These are phyloP conservation scores for Amylocystis lapponica DNA, from an alignment of 768 basidiomycete species.

Conservation along the genomic window DNA sequence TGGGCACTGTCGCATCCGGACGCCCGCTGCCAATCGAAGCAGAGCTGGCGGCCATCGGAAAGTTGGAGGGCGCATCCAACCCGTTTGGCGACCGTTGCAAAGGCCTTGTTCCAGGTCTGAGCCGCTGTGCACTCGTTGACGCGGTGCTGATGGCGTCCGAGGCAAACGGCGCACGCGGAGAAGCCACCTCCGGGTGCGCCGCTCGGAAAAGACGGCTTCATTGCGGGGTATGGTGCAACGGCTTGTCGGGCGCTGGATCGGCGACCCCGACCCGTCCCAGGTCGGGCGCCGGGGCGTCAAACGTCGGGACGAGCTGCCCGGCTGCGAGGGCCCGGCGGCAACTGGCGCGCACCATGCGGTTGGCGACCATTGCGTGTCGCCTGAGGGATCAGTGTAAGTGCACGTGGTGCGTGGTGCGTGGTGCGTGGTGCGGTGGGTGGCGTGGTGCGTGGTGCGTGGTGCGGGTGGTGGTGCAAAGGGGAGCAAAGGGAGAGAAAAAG, in stretches of 20 bases:
- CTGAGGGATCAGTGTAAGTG: too few species aligned
- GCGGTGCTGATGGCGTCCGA: constrained; percentile 1
- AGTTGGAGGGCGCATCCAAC: neutral
- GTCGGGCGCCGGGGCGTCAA: neutral
- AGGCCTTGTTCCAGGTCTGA: neutral
- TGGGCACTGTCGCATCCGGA: neutral
- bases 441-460: too few species aligned
- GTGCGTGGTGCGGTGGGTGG: too few species aligned
- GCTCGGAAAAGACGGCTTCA: neutral
- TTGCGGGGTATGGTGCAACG: neutral
- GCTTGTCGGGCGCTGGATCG: neutral
- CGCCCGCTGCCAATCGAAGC: neutral
- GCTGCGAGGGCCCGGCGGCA: too few species aligned
- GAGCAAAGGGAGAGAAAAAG: too few species aligned
- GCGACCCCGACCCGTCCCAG: neutral
- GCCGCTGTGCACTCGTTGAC: neutral
- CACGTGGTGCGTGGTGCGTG: too few species aligned
- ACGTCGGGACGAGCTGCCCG: too few species aligned
- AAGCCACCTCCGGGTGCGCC: neutral
- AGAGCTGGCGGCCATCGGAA: neutral
- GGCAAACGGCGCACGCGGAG: neutral
- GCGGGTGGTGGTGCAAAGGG: too few species aligned
- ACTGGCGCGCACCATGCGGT: too few species aligned
- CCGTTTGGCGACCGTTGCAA: neutral
- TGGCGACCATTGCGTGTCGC: too few species aligned